Percentiles rank a stretch among this genome's conserved stretches.
Conservation (phyloP, 805 yeast genomes). For the Dipodascus albidus region DNA sequence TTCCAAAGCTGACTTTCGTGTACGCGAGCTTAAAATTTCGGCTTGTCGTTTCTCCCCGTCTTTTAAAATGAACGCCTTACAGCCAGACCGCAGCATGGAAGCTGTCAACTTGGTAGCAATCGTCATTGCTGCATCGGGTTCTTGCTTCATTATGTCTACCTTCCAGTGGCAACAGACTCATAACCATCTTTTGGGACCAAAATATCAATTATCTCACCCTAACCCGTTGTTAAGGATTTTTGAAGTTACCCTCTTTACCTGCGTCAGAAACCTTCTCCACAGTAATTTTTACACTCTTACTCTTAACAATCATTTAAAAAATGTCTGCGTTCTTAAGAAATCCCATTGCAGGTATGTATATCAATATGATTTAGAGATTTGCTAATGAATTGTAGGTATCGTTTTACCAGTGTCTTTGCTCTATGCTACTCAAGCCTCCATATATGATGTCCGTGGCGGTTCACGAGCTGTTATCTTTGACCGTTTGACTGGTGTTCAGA, state of each 20-base stretch:
- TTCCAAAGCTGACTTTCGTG: constrained; percentile 62
- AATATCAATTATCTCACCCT: neutral
- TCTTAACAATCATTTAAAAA: neutral
- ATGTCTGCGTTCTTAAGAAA: neutral
- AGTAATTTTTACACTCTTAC: neutral
- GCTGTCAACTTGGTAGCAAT: constrained; percentile 24
- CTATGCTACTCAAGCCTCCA: constrained; percentile 53
- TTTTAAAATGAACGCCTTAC: constrained; percentile 71
- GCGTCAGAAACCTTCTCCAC: neutral
- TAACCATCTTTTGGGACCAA: neutral
- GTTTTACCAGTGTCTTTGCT: constrained; percentile 28
- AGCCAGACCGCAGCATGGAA: constrained; percentile 33
- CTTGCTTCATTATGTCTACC: constrained; percentile 6
- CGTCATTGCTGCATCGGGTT: constrained; percentile 22
- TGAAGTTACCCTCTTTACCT: neutral
- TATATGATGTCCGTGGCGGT: constrained; percentile 95
- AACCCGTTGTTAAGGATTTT: neutral
- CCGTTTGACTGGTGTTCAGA: constrained; percentile 79
- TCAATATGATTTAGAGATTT: neutral
- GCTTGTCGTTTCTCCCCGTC: constrained; percentile 75
- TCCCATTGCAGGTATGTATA: neutral
- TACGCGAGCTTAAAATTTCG: constrained; percentile 68
- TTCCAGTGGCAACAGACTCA: too few relatives aligned
- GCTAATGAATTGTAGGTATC: constrained; percentile 12
- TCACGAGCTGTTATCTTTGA: constrained; percentile 93